phyloP scores from a whole-genome alignment of 2,329 filamentous ascomycete genomes.

The Metarhizium rileyi region DNA sequence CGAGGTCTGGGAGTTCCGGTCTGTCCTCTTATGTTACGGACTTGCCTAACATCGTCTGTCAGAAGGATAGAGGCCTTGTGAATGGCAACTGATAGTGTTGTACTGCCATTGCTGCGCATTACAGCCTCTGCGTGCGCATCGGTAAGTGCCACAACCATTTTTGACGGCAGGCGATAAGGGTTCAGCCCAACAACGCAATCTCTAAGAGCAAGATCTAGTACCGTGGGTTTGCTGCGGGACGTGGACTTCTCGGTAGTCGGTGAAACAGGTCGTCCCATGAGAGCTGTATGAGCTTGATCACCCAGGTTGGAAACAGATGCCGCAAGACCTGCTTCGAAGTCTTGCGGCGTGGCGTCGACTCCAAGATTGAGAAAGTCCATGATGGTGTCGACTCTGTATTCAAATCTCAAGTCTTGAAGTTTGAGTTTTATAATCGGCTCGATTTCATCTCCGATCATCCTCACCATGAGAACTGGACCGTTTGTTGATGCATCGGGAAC shows the following conservation, averaged over 20 bases:
- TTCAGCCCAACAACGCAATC: conserved; percentile 82
- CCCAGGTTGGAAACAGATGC: conserved; percentile 71
- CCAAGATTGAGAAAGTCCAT: conserved; percentile 68
- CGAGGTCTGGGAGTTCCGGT: conserved; percentile 14
- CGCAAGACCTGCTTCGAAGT: conserved; percentile 65
- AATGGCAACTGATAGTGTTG: conserved; percentile 56
- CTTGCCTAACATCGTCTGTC: conserved; percentile 57
- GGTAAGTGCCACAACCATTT: conserved; percentile 67
- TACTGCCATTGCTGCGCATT: conserved; percentile 55
- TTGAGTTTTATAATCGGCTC: conserved; percentile 86
- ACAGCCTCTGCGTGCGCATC: conserved; percentile 63
- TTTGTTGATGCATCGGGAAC: conserved; percentile 17
- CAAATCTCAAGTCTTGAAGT: conserved; percentile 71
- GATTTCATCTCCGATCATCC: conserved; percentile 89
- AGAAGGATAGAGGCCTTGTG: conserved; percentile 76
- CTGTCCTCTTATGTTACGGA: conserved; percentile 9
- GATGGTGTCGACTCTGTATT: conserved; percentile 78
- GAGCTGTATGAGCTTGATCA: conserved; percentile 46
- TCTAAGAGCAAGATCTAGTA: conserved; percentile 63
- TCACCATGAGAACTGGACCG: conserved; percentile 62
- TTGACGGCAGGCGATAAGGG: conserved; percentile 64
- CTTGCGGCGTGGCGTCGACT: conserved; percentile 57
- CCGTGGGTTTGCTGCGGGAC: conserved; percentile 44
- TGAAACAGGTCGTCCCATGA: conserved; percentile 18
- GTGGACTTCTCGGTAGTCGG: conserved; percentile 14